phyloP scores from a whole-genome alignment of 2,329 filamentous ascomycete species.

The Rutstroemia sydowiana region DNA sequence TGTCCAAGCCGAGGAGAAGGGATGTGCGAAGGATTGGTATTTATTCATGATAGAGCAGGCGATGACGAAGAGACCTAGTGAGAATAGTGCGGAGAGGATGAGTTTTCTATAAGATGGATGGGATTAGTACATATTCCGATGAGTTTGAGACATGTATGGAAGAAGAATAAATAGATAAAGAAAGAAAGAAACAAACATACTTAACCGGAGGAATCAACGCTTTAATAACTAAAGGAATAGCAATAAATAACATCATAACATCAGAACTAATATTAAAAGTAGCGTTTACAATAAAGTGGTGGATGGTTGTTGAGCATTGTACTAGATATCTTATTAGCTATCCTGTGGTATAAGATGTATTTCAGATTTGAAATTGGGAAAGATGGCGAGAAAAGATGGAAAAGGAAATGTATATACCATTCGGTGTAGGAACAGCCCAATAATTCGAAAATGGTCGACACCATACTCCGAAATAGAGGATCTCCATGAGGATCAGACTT shows the following conservation, averaged over 20 bases:
- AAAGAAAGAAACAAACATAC: constrained; percentile 26
- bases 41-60: constrained; percentile 44
- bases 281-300: constrained; percentile 52
- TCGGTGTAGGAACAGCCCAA: constrained; percentile 47
- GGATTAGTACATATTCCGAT: background rate
- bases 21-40: constrained; percentile 35
- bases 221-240: constrained; percentile 40
- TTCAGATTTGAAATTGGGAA: background rate
- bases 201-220: constrained; percentile 36
- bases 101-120: constrained; percentile 39
- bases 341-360: background rate
- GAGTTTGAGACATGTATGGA: constrained; percentile 27
- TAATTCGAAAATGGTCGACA: constrained; percentile 50
- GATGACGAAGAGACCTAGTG: constrained; percentile 42
- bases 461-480: constrained; percentile 44
- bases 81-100: constrained; percentile 41
- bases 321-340: constrained; percentile 26
- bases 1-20: constrained; percentile 29
- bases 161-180: constrained; percentile 19
- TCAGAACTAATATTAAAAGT: constrained; percentile 55
- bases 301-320: constrained; percentile 49
- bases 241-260: constrained; percentile 50
- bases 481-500: constrained; percentile 45
- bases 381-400: background rate
- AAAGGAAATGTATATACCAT: constrained; percentile 36